These are phyloP conservation scores for Penicillium herquei DNA, from an alignment of 495 filamentous ascomycete species.

Conservation along the genomic window DNA sequence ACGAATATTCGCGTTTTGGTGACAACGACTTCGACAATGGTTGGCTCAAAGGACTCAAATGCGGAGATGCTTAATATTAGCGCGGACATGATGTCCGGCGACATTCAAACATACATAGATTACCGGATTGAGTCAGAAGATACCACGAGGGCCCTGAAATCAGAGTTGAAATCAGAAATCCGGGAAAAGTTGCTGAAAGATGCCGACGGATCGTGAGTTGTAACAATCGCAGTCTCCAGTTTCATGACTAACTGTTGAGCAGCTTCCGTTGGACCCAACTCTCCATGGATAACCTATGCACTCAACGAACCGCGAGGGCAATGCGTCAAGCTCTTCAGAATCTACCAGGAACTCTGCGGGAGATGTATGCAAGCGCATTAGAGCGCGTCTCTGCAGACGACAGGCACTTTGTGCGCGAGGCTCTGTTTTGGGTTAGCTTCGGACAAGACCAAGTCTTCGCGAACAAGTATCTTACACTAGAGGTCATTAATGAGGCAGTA, in stretches of 20 bases:
- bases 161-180: slow-evolving; percentile 17
- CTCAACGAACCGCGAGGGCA: slow-evolving; percentile 17
- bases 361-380: slow-evolving; percentile 19
- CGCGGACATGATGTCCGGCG: slow-evolving; percentile 10
- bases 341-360: slow-evolving; percentile 19
- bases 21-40: slow-evolving; percentile 11
- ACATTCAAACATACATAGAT: slow-evolving; percentile 17
- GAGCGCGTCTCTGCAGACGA: slow-evolving; percentile 16
- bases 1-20: slow-evolving; percentile 18
- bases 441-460: slow-evolving; percentile 4
- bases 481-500: slow-evolving; percentile 15
- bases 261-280: slow-evolving; percentile 28
- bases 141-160: slow-evolving; percentile 2
- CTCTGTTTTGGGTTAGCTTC: slow-evolving; percentile 24
- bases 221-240: background rate
- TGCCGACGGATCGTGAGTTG: slow-evolving; percentile 24
- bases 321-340: slow-evolving; percentile 17
- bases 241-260: background rate
- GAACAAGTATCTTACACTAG: background rate
- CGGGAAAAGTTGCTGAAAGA: slow-evolving; percentile 4
- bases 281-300: slow-evolving; percentile 21
- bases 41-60: background rate
- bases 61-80: slow-evolving; percentile 12
- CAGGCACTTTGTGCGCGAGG: slow-evolving; percentile 12
- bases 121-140: slow-evolving; percentile 13